A percentile compares a stretch with the other conserved stretches of the same genome.
Evolutionary conservation across 495 filamentous ascomycete species (phyloP).

Genomic region (Penicillium atrosanguineum): DNA sequence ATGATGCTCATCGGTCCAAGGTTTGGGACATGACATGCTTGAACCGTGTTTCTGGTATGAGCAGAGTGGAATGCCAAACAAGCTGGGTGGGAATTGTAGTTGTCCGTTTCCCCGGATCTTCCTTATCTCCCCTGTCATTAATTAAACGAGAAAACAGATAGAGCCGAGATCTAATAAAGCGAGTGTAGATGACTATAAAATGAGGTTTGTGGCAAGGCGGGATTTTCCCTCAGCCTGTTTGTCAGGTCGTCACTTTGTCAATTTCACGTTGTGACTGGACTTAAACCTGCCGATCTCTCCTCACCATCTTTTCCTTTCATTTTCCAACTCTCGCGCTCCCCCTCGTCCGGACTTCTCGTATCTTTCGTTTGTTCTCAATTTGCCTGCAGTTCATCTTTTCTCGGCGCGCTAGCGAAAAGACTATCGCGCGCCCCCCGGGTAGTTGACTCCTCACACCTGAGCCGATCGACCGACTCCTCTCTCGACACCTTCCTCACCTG

Average conservation of each 20-base stretch:
- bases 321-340: not conserved
- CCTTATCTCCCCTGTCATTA: not conserved
- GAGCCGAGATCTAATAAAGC: not conserved
- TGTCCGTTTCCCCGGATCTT: constrained; percentile 21
- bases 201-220: not conserved
- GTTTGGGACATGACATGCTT: not conserved
- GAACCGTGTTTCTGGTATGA: not conserved
- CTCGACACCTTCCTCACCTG: constrained; percentile 1
- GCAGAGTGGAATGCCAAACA: not conserved
- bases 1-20: not conserved
- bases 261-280: constrained; percentile 7
- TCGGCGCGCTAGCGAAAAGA: constrained; percentile 13
- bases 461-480: constrained; percentile 7
- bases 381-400: not conserved
- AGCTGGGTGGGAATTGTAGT: not conserved
- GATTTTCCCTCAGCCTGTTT: not conserved
- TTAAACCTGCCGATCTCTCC: constrained; percentile 13
- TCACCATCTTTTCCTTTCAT: not conserved
- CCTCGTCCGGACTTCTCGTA: not conserved
- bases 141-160: not conserved
- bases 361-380: not conserved
- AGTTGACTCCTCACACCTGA: constrained; percentile 28
- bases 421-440: constrained; percentile 15
- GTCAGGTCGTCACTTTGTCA: not conserved
- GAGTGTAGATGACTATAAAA: not conserved